Base-by-base conservation (phyloP, 129 eudicot genomes). In the Scalesia atractyloides region DNA sequence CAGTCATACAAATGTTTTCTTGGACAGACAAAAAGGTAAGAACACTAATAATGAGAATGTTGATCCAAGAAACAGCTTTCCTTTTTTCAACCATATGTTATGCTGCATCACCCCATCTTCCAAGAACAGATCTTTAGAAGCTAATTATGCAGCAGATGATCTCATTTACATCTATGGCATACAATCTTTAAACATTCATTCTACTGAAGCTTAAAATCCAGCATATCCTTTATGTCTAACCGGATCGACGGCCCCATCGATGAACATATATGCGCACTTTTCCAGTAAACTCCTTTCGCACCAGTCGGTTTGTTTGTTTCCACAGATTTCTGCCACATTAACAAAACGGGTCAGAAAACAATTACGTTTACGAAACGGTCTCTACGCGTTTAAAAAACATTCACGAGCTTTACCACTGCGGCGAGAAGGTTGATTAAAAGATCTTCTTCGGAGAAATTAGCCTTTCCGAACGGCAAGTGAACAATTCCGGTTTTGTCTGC, bases 401-500 rank as follows among this genome's bases (percentile, higher is more conserved):
- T 6, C 58, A 74, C 4, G 41, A 73, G 73, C 41, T 30, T 30
- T 87, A 92, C 98, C 87, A 87, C 90, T 30, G 92, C 90, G 52
- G 98, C 95, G 66, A 93, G 80, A 46, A 93, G 77, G 82, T 93
- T 93, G 26, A 66, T 60, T 3, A 82, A 69, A 69, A 93, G 95
- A 79, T 93, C 98, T 70, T 89, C 98, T 81, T 89, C 98, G 17
- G 95, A 76, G 67, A 93, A 93, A 73, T 89, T 77, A 11, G 82
- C 87, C 77, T 93, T 93, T 36, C 98, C 98, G 18, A 93, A 87
- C 68, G 90, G 96, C 64, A 93, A 69, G 90, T 93, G 98, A 34
- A 93, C 98, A 15, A 93, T 93, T 72, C 98, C 98, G 15, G 96
- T 89, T 84, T 93, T 93, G 69, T 93, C 98, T 44, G 91, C 98